phyloP scores from a whole-genome alignment of 106 monocot genomes.

The Chionographis japonica region DNA sequence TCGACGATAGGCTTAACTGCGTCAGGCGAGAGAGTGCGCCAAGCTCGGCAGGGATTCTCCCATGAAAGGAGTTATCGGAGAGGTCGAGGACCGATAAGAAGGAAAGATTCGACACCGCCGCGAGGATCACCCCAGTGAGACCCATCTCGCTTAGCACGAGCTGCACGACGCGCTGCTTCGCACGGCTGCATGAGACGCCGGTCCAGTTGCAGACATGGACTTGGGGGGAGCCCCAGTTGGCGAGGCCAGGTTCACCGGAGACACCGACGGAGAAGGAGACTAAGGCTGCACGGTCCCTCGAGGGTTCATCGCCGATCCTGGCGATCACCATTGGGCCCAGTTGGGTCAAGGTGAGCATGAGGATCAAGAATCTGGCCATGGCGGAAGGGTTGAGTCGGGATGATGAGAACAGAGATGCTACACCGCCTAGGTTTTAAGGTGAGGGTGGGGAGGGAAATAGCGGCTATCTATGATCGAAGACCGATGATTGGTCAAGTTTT shows the following conservation, averaged over 20 bases:
- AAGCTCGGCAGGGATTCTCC: constrained; percentile 47
- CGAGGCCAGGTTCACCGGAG: constrained; percentile 28
- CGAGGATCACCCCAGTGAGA: constrained; percentile 42
- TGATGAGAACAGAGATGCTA: constrained; percentile 7
- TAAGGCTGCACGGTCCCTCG: constrained; percentile 35
- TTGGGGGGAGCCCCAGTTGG: constrained; percentile 21
- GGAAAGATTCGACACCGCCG: constrained; percentile 47
- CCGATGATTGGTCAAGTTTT: no score
- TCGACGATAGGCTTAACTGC: constrained; percentile 47
- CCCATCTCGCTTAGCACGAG: constrained; percentile 27
- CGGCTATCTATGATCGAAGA: no score
- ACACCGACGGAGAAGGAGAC: constrained; percentile 35
- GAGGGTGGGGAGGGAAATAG: no score
- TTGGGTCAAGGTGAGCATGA: constrained; percentile 1
- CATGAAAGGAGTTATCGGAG: constrained; percentile 48
- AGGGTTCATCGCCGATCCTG: not conserved
- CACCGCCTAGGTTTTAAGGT: constrained; percentile 31
- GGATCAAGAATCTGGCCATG: constrained; percentile 16
- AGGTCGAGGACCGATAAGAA: constrained; percentile 59
- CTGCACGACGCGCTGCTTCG: constrained; percentile 28
- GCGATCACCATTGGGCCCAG: not conserved
- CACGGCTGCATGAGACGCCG: constrained; percentile 45
- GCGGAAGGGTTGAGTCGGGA: not conserved
- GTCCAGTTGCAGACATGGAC: constrained; percentile 61
- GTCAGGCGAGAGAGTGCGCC: constrained; percentile 31